Evolutionary conservation across 2,329 filamentous ascomycete species (phyloP).

Genomic region (Aureobasidium uvarum): DNA sequence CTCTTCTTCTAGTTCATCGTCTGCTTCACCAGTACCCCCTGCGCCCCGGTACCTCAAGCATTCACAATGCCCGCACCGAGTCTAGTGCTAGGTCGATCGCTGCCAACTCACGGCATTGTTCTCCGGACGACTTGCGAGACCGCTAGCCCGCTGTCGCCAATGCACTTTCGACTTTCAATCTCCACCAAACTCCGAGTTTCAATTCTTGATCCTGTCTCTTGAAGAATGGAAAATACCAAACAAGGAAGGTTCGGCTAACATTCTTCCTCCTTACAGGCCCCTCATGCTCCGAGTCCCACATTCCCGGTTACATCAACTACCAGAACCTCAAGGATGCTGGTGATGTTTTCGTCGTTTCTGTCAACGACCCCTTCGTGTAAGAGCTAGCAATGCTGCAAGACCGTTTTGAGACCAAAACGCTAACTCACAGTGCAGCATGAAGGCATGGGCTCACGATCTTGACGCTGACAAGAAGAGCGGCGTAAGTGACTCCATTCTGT

Average conservation of each 20-base stretch:
- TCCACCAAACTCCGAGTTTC: not conserved
- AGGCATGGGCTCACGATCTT: constrained; percentile 77
- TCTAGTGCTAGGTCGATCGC: constrained; percentile 1
- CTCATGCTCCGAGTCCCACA: constrained; percentile 65
- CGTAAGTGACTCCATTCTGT: constrained; percentile 37
- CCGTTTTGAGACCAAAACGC: not conserved
- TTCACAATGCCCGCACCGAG: not conserved
- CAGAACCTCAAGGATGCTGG: constrained; percentile 75
- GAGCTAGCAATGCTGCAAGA: constrained; percentile 14
- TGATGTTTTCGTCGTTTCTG: constrained; percentile 82
- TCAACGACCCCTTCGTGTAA: constrained; percentile 94
- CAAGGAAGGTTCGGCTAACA: constrained; percentile 1
- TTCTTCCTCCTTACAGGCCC: constrained; percentile 45
- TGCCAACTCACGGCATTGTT: not conserved
- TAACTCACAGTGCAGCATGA: constrained; percentile 62
- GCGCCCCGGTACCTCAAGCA: not conserved
- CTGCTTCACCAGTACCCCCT: not conserved
- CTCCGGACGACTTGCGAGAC: not conserved
- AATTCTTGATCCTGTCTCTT: not conserved
- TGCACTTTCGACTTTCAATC: not conserved
- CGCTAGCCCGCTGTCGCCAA: no score
- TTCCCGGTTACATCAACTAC: constrained; percentile 84
- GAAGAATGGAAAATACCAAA: not conserved
- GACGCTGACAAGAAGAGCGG: constrained; percentile 73
- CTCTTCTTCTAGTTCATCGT: not conserved